These are phyloP conservation scores for Neurospora sp. DNA, from an alignment of 2,329 filamentous ascomycete species.

Conservation along the genomic window DNA sequence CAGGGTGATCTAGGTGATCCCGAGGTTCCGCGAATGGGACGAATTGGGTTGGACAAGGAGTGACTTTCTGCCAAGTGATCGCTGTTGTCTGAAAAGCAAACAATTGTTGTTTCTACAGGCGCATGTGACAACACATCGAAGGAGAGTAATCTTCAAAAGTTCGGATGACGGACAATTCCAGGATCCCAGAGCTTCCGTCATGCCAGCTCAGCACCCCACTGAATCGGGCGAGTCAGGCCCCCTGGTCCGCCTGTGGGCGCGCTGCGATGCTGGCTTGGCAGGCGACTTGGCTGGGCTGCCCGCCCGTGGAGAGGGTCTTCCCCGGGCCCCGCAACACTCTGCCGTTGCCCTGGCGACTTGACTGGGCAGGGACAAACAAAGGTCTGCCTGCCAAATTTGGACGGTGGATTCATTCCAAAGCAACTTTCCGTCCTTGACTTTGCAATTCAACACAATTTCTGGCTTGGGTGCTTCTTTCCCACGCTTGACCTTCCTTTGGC, in stretches of 20 bases:
- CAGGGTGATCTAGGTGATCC: background rate
- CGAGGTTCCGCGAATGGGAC: background rate
- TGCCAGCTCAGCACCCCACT: background rate
- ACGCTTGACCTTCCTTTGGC: background rate
- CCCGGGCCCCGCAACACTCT: background rate
- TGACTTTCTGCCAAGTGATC: background rate
- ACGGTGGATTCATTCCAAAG: background rate
- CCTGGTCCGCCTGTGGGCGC: background rate
- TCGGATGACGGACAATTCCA: background rate
- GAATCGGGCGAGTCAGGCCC: background rate
- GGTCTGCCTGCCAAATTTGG: background rate
- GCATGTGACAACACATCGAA: background rate
- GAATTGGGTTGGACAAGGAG: background rate
- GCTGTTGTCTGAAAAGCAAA: background rate
- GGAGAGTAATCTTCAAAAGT: background rate
- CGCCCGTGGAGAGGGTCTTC: no score
- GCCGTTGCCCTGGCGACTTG: background rate
- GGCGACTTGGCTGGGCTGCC: background rate
- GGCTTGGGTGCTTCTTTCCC: background rate
- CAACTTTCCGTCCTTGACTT: background rate
- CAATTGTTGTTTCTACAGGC: background rate
- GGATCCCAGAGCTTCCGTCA: background rate
- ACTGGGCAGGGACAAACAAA: background rate
- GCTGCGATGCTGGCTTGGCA: background rate
- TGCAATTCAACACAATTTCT: background rate